Evolutionary conservation across 2,329 filamentous ascomycete species (phyloP).

Genomic region (Phialocephala sp.): DNA sequence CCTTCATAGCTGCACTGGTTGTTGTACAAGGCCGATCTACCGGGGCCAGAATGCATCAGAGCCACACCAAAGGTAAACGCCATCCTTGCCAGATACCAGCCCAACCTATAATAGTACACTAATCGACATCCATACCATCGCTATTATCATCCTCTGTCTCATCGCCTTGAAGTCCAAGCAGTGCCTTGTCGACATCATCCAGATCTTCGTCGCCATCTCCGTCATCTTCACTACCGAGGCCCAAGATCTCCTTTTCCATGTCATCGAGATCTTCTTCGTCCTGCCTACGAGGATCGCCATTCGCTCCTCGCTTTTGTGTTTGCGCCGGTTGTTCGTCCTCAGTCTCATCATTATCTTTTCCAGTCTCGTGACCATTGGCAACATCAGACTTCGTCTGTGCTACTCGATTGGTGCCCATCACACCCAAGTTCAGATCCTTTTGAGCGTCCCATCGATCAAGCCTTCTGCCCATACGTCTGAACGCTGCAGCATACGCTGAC

Average conservation of each 20-base stretch:
- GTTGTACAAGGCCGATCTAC: background rate
- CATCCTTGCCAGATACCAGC: background rate
- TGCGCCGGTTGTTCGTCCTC: constrained; percentile 44
- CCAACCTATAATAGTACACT: constrained; percentile 4
- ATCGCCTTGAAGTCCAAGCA: constrained; percentile 41
- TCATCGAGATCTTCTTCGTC: constrained; percentile 59
- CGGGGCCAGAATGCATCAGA: background rate
- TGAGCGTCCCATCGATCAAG: constrained; percentile 72
- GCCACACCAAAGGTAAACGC: background rate
- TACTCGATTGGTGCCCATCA: constrained; percentile 41
- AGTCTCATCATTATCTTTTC: constrained; percentile 41
- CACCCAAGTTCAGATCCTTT: constrained; percentile 37
- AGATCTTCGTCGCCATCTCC: constrained; percentile 51
- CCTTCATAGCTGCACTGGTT: background rate
- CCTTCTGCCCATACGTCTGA: constrained; percentile 67
- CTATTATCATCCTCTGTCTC: constrained; percentile 43
- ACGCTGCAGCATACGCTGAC: constrained; percentile 66
- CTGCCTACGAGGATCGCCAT: constrained; percentile 34
- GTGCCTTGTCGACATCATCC: constrained; percentile 53
- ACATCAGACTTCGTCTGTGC: constrained; percentile 23
- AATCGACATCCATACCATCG: constrained; percentile 43
- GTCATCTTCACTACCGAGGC: constrained; percentile 51
- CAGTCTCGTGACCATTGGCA: constrained; percentile 32
- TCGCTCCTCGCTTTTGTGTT: constrained; percentile 46
- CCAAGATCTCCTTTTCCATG: constrained; percentile 57